phyloP scores from a whole-genome alignment of 306 rosid genomes.

The Mimosa pudica region DNA sequence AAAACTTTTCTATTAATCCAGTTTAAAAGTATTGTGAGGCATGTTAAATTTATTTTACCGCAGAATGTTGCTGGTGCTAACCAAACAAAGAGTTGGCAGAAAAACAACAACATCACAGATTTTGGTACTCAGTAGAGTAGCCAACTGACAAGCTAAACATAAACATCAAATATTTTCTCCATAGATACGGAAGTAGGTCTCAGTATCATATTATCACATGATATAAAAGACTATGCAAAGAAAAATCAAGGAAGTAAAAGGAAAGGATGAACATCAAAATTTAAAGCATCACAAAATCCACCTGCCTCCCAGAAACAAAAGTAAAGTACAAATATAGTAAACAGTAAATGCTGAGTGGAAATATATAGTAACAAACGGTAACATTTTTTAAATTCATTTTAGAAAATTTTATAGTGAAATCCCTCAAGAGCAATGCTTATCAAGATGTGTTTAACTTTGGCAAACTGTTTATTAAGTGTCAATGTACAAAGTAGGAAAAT shows the following conservation, averaged over 20 bases:
- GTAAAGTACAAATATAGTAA: not conserved
- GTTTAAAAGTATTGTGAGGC: not conserved
- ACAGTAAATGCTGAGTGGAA: slow-evolving; percentile 2
- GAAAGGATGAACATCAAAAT: not conserved
- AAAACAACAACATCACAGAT: not conserved
- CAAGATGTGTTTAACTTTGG: slow-evolving; percentile 11
- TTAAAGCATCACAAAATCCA: not conserved
- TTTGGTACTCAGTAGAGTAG: not conserved
- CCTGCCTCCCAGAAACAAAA: not conserved
- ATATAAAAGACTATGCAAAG: not conserved
- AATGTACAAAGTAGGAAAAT: not conserved
- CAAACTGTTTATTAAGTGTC: slow-evolving; percentile 1
- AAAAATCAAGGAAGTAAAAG: not conserved
- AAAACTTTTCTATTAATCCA: not conserved
- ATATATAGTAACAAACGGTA: not conserved
- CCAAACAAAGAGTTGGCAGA: too few relatives aligned
- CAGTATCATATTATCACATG: not conserved
- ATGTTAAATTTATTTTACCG: too few relatives aligned
- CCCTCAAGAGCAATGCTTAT: not conserved
- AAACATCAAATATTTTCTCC: not conserved
- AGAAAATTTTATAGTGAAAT: not conserved
- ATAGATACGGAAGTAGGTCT: not conserved
- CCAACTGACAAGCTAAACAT: not conserved
- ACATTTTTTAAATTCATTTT: not conserved
- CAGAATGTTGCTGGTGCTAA: too few relatives aligned